A percentile compares a stretch with the other conserved stretches of the same genome.
phyloP scores from a whole-genome alignment of 148 eudicot genomes.

The Vaccinium corymbosum region DNA sequence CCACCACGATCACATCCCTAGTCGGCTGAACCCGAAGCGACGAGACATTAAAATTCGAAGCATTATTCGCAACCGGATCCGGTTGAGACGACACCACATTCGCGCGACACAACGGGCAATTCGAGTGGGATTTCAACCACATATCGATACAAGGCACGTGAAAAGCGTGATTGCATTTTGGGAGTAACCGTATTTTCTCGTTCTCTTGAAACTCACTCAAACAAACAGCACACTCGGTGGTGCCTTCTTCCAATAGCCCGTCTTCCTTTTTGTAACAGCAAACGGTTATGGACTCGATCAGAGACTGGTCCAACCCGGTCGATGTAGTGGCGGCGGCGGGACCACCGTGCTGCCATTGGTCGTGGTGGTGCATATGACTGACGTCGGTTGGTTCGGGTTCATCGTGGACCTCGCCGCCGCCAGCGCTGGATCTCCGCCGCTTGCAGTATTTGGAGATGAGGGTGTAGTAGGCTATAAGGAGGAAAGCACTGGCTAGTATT shows the following conservation, averaged over 20 bases:
- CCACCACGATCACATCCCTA: constrained; percentile 26
- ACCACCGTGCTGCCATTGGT: constrained; percentile 18
- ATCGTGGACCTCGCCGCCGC: not conserved
- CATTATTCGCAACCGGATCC: not conserved
- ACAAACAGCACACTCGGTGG: constrained; percentile 66
- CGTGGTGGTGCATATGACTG: constrained; percentile 16
- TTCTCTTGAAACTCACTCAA: constrained; percentile 56
- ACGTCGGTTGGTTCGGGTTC: not conserved
- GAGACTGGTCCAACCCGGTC: constrained; percentile 45
- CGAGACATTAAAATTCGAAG: constrained; percentile 14
- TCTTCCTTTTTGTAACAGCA: constrained; percentile 50
- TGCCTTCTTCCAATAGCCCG: constrained; percentile 35
- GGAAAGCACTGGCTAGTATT: constrained; percentile 58
- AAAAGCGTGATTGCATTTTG: constrained; percentile 75
- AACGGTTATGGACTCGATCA: constrained; percentile 55
- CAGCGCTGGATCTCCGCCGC: constrained; percentile 13
- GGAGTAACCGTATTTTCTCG: constrained; percentile 58
- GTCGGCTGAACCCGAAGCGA: constrained; percentile 18
- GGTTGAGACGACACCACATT: constrained; percentile 16
- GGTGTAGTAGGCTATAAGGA: constrained; percentile 66
- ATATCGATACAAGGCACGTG: constrained; percentile 70
- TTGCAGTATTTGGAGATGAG: constrained; percentile 53
- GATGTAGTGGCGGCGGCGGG: not conserved
- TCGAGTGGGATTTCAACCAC: constrained; percentile 66
- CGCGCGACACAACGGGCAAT: constrained; percentile 69